Conservation (phyloP, 495 filamentous ascomycete genomes). For the Talaromyces proteolyticus region DNA sequence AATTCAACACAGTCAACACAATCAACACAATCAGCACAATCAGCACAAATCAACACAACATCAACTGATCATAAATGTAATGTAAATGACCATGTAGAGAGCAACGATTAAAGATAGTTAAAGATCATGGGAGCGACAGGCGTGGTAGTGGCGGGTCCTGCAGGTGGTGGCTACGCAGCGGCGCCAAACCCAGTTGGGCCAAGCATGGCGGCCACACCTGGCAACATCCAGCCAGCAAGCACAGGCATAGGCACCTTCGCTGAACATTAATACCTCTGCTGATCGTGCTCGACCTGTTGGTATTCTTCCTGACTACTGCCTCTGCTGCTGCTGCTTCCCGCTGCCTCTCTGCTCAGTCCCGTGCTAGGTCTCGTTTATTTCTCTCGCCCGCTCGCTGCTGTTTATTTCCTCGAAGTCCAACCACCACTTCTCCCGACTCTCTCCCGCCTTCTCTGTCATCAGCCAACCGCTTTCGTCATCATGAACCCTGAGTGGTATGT, state of each 20-base stretch:
- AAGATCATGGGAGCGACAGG: neutral
- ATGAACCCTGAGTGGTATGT: slow-evolving; percentile 97
- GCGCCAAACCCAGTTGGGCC: slow-evolving; percentile 2
- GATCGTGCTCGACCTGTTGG: no score
- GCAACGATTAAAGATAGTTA: neutral
- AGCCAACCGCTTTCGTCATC: slow-evolving; percentile 31
- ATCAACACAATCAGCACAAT: no score
- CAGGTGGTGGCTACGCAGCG: slow-evolving; percentile 3
- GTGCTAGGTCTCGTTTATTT: slow-evolving; percentile 1
- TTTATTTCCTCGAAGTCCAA: no score
- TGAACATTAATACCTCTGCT: no score
- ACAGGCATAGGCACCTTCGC: no score
- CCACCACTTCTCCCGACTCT: neutral
- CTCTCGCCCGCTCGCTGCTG: slow-evolving; percentile 1
- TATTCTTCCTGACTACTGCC: slow-evolving; percentile 1
- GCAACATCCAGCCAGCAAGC: no score
- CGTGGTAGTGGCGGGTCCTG: neutral
- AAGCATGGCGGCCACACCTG: neutral
- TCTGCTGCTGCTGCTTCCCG: slow-evolving; percentile 1
- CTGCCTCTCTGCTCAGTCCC: neutral
- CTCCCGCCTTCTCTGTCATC: slow-evolving; percentile 1
- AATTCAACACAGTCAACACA: no score
- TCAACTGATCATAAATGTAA: no score
- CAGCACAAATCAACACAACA: no score
- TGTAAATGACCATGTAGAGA: neutral